Percentiles rank a stretch among this genome's conserved stretches.
These are phyloP conservation scores for Pterocarpus santalinus DNA, from an alignment of 306 rosid species.

Conservation along the genomic window DNA sequence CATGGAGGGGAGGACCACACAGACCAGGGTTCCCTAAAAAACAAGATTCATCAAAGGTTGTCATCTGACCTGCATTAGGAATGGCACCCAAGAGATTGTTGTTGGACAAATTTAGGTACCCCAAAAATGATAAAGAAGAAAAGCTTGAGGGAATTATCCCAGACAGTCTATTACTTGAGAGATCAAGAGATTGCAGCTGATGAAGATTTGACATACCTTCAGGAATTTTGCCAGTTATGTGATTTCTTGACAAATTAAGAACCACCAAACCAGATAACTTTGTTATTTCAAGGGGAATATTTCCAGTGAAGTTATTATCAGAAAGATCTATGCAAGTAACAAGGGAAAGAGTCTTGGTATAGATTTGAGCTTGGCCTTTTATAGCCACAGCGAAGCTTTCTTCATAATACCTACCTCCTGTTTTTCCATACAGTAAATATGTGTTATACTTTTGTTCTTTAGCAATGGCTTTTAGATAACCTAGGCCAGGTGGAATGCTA, in stretches of 20 bases:
- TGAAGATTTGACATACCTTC: slow-evolving; percentile 47
- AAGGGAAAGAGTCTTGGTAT: slow-evolving; percentile 55
- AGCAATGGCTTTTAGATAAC: slow-evolving; percentile 43
- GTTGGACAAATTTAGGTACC: slow-evolving; percentile 52
- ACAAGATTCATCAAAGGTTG: slow-evolving; percentile 50
- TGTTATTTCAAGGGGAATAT: slow-evolving; percentile 51
- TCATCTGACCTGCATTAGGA: slow-evolving; percentile 50
- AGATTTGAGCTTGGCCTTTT: neutral
- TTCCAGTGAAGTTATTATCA: slow-evolving; percentile 54
- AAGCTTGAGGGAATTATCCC: slow-evolving; percentile 56
- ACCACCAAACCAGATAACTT: slow-evolving; percentile 51
- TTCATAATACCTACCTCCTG: slow-evolving; percentile 24
- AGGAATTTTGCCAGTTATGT: slow-evolving; percentile 52
- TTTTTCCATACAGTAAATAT: slow-evolving; percentile 3
- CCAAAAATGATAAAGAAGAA: slow-evolving; percentile 53
- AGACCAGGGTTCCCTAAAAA: slow-evolving; percentile 59
- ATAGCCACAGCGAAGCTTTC: slow-evolving; percentile 40
- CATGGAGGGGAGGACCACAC: slow-evolving; percentile 53
- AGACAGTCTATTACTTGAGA: slow-evolving; percentile 50
- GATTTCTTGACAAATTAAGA: slow-evolving; percentile 57
- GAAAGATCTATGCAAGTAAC: slow-evolving; percentile 62
- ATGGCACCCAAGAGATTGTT: slow-evolving; percentile 50
- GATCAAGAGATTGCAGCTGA: slow-evolving; percentile 56
- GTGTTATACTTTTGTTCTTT: neutral
- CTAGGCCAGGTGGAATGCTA: slow-evolving; percentile 51